These are phyloP conservation scores for Euphrasia confusa DNA, from an alignment of 257 asterid genomes.

Conservation along the genomic window DNA sequence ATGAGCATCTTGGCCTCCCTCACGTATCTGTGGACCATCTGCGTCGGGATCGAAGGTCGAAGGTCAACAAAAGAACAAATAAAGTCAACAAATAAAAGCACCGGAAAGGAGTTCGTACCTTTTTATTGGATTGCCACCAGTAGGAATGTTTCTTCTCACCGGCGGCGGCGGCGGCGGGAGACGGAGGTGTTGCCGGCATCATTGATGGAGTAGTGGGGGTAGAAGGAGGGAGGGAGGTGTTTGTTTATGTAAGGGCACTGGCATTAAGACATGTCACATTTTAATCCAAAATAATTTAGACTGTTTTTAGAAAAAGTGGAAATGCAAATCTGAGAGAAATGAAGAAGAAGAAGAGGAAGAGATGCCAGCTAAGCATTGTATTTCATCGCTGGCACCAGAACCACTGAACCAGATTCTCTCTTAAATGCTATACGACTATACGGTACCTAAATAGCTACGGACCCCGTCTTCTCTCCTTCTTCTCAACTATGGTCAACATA, in stretches of 20 bases:
- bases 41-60: slow-evolving; percentile 14
- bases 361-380: neutral
- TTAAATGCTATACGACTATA: too few relatives aligned
- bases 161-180: slow-evolving; percentile 39
- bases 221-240: neutral
- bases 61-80: neutral
- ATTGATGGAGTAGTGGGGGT: slow-evolving; percentile 36
- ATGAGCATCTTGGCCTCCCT: slow-evolving; percentile 68
- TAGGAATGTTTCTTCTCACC: slow-evolving; percentile 51
- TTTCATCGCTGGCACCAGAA: neutral
- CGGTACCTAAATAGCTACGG: too few relatives aligned
- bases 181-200: slow-evolving; percentile 38
- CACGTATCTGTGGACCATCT: slow-evolving; percentile 81
- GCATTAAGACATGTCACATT: slow-evolving; percentile 20
- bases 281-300: slow-evolving; percentile 20
- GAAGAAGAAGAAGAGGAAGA: neutral
- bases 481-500: too few relatives aligned
- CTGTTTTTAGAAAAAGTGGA: slow-evolving; percentile 22
- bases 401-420: slow-evolving; percentile 1
- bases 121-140: slow-evolving; percentile 91
- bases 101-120: slow-evolving; percentile 32
- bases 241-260: slow-evolving; percentile 17
- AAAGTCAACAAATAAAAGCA: neutral
- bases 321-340: slow-evolving; percentile 22
- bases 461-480: too few relatives aligned